Evolutionary conservation across 2,329 filamentous ascomycete genomes (phyloP), one percentile per base, ranked within the genome.

Genomic region (Fusarium clavum): DNA sequence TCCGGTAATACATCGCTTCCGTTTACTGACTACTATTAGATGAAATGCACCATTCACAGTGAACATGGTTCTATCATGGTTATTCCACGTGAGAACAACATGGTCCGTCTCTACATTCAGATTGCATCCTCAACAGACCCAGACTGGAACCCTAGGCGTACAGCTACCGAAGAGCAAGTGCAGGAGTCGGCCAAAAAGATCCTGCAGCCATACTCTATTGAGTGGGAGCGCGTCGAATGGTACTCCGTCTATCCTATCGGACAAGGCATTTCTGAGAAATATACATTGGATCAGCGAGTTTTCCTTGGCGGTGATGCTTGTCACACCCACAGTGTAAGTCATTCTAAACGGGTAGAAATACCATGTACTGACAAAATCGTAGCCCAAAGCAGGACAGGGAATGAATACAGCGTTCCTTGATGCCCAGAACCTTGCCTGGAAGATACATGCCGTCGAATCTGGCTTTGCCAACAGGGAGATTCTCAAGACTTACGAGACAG

Each of bases 341-440:
- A 45, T 41, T 9, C 84, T 87, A 87, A 44, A 25, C 51, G 20
- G 11, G 18, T 13, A 10, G 13, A 20, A 16, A 24, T 22, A 30
- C 38, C 34, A 40, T 22, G 18, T 32, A 45, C 65, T 76, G 20
- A 76, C 61, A 51, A 79, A 49, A 53, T 22, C 84, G 86, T 74
- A 89, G 87, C 91, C 91, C 40, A 93, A 93, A 82, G 91, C 91
- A 32, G 91, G 91, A 2, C 91, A 93, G 79, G 91, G 91, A 30
- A 94, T 94, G 92, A 94, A 94, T 75, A 92, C 91, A 1, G 91
- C 91, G 6, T 93, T 94, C 81, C 83, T 92, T 54, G 92, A 95
- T 72, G 94, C 94, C 1, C 88, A 94, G 64, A 98, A 98, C 79
- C 85, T 98, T 43, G 94, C 94, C 10, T 98, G 94, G 94, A 98